Base-by-base conservation (phyloP, 2,329 filamentous ascomycete genomes). In the Lithohypha guttulata region DNA sequence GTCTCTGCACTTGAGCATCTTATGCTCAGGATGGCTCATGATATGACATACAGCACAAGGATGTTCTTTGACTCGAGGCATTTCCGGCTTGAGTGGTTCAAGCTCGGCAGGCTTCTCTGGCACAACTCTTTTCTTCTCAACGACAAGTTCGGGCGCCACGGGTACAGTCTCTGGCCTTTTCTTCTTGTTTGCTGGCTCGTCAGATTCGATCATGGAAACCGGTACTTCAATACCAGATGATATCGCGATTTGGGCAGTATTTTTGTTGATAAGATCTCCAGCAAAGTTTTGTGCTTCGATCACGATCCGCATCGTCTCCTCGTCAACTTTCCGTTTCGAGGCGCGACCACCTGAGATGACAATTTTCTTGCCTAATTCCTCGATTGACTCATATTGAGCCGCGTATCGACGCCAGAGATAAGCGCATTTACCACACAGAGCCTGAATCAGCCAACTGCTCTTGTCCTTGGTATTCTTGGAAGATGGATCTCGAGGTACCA, bases 381-480 rank as follows among this genome's bases (percentile, higher is more conserved):
- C 91, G 10, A 86, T 73, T 49, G 93, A 84, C 59, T 96, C 91
- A 78, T 85, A 98, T 50, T 93, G 84, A 45, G 98, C 85, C 11
- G 81, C 89, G 59, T 98, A 98, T 48, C 89, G 84, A 34, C 91
- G 80, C 91, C 91, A 98, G 6, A 98, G 68, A 53, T 91, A 79
- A 18, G 87, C 87, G 55, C 91, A 98, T 43, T 89, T 78, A 42
- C 86, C 73, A 57, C 91, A 98, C 3, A 98, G 71, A 3, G 89
- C 87, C 34, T 87, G 73, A 13, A 93, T 75, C 23, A 81, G 77
- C 51, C 81, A 77, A 11, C 71, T 68, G 9, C 75, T 75, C 57
- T 89, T 93, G 49, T 94, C 85, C 59, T 86, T 87, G 42, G 55
- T 56, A 52, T 73, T 73, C 52, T 80, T 82, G 38, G 72, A 70